phyloP scores from a whole-genome alignment of 345 rosid species.

The Zanthoxylum bungeanum region DNA sequence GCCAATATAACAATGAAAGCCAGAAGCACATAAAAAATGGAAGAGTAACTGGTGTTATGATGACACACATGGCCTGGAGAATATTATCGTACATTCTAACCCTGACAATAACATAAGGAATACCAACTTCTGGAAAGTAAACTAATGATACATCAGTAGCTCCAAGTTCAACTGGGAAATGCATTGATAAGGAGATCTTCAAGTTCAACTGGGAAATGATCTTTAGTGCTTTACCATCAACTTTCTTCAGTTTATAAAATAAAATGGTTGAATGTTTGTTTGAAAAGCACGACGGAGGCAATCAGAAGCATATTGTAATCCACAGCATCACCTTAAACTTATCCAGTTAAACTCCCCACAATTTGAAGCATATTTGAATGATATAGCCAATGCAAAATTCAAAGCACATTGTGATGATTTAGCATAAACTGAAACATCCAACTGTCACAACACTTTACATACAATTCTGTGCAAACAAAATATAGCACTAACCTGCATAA shows the following conservation, averaged over 20 bases:
- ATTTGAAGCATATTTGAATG: neutral
- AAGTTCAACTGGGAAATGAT: constrained; percentile 2
- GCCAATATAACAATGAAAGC: neutral
- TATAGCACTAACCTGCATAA: constrained; percentile 70
- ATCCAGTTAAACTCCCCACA: neutral
- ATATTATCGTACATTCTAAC: neutral
- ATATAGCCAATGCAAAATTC: neutral
- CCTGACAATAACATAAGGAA: neutral
- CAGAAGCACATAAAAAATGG: neutral
- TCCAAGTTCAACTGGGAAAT: no score
- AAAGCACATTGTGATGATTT: neutral
- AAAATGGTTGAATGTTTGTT: neutral
- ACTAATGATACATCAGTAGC: neutral
- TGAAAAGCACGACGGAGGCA: neutral
- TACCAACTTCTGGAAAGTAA: neutral
- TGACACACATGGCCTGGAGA: neutral
- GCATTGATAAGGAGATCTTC: neutral
- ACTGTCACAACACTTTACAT: neutral
- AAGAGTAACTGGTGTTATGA: neutral
- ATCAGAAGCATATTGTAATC: neutral
- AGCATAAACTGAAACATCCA: neutral
- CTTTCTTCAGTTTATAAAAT: neutral
- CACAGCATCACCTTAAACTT: neutral
- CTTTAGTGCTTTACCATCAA: neutral
- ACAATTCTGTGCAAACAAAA: neutral